phyloP scores from a whole-genome alignment of 768 basidiomycete species.

The Leucocoprinus birnbaumii region DNA sequence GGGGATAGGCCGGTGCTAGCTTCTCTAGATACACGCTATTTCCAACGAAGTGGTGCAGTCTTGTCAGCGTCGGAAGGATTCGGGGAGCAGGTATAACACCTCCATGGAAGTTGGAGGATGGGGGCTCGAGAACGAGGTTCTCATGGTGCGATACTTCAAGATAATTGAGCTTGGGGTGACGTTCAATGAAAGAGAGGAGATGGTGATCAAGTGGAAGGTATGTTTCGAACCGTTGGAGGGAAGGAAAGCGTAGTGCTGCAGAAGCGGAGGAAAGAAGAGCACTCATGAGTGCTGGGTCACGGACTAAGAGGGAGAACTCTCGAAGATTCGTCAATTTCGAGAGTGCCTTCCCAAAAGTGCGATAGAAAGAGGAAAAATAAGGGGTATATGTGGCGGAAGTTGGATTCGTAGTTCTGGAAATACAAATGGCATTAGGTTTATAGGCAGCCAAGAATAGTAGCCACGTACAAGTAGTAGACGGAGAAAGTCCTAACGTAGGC shows the following conservation, averaged over 20 bases:
- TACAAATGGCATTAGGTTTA: too few species aligned
- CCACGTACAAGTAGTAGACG: conserved; percentile 32
- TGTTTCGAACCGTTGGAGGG: conserved; percentile 33
- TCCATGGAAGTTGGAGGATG: background rate
- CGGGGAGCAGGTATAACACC: background rate
- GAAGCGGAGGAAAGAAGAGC: conserved; percentile 17
- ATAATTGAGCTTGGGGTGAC: conserved; percentile 29
- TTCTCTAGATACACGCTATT: conserved; percentile 29
- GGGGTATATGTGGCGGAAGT: conserved; percentile 4
- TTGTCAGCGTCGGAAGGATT: conserved; percentile 19
- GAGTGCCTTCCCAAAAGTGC: conserved; percentile 25
- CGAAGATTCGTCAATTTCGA: conserved; percentile 22
- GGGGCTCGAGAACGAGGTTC: conserved; percentile 13
- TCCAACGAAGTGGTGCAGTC: conserved; percentile 33
- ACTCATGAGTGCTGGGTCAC: conserved; percentile 25
- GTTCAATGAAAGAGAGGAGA: conserved; percentile 31
- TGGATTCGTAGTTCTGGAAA: too few species aligned
- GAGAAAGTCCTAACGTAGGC: conserved; percentile 26
- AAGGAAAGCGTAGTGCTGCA: conserved; percentile 19
- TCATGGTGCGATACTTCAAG: conserved; percentile 33
- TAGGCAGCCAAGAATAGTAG: background rate
- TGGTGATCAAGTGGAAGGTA: conserved; percentile 26
- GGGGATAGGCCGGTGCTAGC: conserved; percentile 19
- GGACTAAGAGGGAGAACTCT: conserved; percentile 27
- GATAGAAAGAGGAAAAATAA: conserved; percentile 27